Conservation (phyloP, 441 rosid species). For the Erodium moschatum region DNA sequence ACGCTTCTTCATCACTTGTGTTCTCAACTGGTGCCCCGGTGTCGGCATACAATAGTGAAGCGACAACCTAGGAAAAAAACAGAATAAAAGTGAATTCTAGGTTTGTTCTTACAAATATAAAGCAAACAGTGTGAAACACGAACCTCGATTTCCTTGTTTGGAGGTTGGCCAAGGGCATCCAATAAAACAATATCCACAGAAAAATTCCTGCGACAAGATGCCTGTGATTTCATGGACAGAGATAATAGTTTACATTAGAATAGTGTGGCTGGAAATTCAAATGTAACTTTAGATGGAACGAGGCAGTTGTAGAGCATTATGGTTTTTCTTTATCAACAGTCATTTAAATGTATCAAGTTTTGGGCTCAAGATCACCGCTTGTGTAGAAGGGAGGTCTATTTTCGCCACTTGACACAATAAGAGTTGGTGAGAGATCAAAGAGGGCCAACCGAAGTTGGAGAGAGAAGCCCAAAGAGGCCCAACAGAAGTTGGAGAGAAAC, state of each 20-base stretch:
- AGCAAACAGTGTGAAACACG: slow-evolving; percentile 12
- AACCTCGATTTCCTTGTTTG: slow-evolving; percentile 57
- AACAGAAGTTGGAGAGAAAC: too few species aligned
- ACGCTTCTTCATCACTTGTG: slow-evolving; percentile 50
- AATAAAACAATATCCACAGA: slow-evolving; percentile 56
- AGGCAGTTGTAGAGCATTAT: not conserved
- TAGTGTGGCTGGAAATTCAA: not conserved
- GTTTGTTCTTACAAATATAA: slow-evolving; percentile 8
- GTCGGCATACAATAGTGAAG: slow-evolving; percentile 61
- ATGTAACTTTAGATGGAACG: too few species aligned
- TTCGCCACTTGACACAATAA: too few species aligned
- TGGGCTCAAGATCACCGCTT: too few species aligned
- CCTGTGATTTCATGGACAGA: slow-evolving; percentile 30
- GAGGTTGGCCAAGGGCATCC: slow-evolving; percentile 44
- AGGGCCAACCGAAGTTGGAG: too few species aligned
- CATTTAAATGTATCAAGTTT: too few species aligned
- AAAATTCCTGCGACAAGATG: slow-evolving; percentile 61
- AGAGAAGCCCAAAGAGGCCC: too few species aligned
- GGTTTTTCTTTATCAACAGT: not conserved
- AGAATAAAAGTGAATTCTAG: slow-evolving; percentile 12
- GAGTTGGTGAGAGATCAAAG: too few species aligned
- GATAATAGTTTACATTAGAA: slow-evolving; percentile 17
- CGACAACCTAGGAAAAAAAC: slow-evolving; percentile 38
- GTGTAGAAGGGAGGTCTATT: too few species aligned
- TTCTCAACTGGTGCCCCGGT: slow-evolving; percentile 49